Percentiles rank a stretch among this genome's conserved stretches.
phyloP scores from a whole-genome alignment of 495 filamentous ascomycete genomes.

The Xylaria cubensis region DNA sequence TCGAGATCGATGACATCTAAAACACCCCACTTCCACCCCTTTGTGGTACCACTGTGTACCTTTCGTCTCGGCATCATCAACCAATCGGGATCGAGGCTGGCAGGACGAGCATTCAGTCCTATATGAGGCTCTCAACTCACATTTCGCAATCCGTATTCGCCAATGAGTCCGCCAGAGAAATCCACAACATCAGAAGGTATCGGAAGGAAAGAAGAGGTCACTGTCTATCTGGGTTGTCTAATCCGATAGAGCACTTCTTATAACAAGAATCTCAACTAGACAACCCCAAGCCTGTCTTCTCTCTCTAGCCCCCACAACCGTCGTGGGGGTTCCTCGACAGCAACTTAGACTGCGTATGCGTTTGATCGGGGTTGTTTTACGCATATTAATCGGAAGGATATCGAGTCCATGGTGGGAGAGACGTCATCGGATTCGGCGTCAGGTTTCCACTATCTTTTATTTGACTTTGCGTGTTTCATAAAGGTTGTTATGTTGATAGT shows the following conservation, averaged over 20 bases:
- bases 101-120: neutral
- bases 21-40: neutral
- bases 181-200: neutral
- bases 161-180: neutral
- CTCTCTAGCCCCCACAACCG: constrained; percentile 58
- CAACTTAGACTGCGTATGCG: constrained; percentile 40
- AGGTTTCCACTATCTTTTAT: constrained; percentile 28
- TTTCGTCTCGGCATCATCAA: neutral
- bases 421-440: constrained; percentile 48
- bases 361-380: constrained; percentile 13
- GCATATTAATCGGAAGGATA: constrained; percentile 28
- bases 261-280: constrained; percentile 15
- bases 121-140: neutral
- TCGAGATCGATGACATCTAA: constrained; percentile 80
- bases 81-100: neutral
- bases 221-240: constrained; percentile 63
- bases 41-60: constrained; percentile 8
- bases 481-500: constrained; percentile 2
- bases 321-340: constrained; percentile 55
- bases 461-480: neutral
- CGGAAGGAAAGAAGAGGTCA: constrained; percentile 32
- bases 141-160: neutral
- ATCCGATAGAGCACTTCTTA: constrained; percentile 33
- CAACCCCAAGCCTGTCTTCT: constrained; percentile 63
- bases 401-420: constrained; percentile 55